phyloP scores from a whole-genome alignment of 495 filamentous ascomycete genomes.

The Aspergillus saccharolyticus region DNA sequence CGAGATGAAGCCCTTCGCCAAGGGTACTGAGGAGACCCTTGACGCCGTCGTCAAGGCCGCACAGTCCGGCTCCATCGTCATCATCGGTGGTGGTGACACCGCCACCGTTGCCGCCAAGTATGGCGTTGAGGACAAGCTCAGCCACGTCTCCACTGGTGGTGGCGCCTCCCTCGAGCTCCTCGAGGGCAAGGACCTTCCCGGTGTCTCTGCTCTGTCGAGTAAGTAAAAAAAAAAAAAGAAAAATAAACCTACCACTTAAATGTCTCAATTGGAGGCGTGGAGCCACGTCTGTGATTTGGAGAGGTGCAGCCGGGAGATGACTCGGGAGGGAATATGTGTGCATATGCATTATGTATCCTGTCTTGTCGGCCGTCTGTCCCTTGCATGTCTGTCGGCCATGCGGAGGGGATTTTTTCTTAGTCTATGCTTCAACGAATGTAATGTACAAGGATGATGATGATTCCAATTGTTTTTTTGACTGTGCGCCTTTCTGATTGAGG shows the following conservation, averaged over 20 bases:
- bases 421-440: slow-evolving; percentile 20
- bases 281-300: not conserved
- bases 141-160: slow-evolving; percentile 95
- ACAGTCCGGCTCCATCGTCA: slow-evolving; percentile 80
- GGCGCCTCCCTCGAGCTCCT: slow-evolving; percentile 93
- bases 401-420: not conserved
- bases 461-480: slow-evolving; percentile 37
- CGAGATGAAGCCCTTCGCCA: slow-evolving; percentile 91
- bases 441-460: slow-evolving; percentile 39
- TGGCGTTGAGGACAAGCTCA: slow-evolving; percentile 89
- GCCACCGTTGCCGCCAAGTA: slow-evolving; percentile 98
- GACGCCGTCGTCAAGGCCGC: slow-evolving; percentile 78
- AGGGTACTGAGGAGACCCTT: slow-evolving; percentile 83
- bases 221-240: too few relatives aligned
- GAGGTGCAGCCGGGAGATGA: not conserved
- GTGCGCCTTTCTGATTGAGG: slow-evolving; percentile 13
- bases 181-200: slow-evolving; percentile 95
- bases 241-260: too few relatives aligned
- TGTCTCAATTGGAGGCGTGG: not conserved
- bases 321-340: not conserved
- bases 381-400: slow-evolving; percentile 1
- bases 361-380: not conserved
- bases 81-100: slow-evolving; percentile 97
- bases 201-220: slow-evolving; percentile 91
- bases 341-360: not conserved